phyloP scores from a whole-genome alignment of 306 rosid species.

The Vicia villosa region DNA sequence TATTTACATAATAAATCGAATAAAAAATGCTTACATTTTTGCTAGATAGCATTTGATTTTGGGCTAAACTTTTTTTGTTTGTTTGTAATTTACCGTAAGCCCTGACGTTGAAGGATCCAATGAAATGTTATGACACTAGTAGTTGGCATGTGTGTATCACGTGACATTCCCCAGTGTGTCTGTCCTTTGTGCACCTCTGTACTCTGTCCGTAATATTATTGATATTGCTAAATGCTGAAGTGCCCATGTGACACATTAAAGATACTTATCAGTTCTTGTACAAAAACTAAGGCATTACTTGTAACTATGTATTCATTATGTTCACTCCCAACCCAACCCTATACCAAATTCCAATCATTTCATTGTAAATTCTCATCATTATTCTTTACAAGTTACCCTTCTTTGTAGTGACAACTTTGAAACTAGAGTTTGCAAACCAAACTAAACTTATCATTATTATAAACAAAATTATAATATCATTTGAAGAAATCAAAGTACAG shows the following conservation, averaged over 20 bases:
- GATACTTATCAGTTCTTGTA: too few species aligned
- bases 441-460: too few species aligned
- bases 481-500: too few species aligned
- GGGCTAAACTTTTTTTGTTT: too few species aligned
- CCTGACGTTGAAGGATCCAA: background rate
- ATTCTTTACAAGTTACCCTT: too few species aligned
- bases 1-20: too few species aligned
- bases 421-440: background rate
- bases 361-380: background rate
- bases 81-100: too few species aligned
- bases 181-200: conserved; percentile 21
- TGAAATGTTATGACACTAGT: background rate
- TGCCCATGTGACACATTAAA: conserved; percentile 37
- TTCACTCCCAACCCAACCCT: conserved; percentile 62
- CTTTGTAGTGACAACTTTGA: background rate
- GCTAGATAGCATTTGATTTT: too few species aligned
- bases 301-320: conserved; percentile 69
- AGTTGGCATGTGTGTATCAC: background rate
- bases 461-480: too few species aligned
- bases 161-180: conserved; percentile 12
- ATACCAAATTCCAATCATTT: conserved; percentile 27
- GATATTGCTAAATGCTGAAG: conserved; percentile 1
- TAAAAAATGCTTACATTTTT: too few species aligned
- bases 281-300: conserved; percentile 46
- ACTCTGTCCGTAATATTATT: conserved; percentile 24